Conservation (phyloP, 495 filamentous ascomycete species). For the Halenospora varia region DNA sequence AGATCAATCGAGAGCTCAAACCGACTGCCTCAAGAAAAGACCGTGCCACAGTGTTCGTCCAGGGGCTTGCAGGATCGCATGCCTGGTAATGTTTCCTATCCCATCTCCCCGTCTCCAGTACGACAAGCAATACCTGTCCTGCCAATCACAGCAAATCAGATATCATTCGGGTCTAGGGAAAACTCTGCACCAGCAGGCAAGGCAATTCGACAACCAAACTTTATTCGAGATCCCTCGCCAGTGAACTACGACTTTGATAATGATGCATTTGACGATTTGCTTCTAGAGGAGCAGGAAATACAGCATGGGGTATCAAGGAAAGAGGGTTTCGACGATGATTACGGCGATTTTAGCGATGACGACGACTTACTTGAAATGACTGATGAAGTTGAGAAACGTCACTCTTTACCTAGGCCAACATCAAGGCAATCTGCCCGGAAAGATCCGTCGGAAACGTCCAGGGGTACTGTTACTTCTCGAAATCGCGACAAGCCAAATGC, state of each 20-base stretch:
- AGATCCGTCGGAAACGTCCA: constrained; percentile 31
- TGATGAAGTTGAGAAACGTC: constrained; percentile 49
- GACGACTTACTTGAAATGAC: constrained; percentile 65
- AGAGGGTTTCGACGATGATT: constrained; percentile 44
- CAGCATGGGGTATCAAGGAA: not conserved
- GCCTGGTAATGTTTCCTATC: not conserved
- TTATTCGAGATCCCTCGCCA: constrained; percentile 7
- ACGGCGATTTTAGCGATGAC: constrained; percentile 62
- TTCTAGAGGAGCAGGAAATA: constrained; percentile 15
- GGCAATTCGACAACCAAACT: constrained; percentile 16
- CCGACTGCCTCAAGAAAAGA: not conserved
- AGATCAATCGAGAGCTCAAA: not conserved
- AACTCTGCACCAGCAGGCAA: not conserved
- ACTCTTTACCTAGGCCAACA: constrained; percentile 26
- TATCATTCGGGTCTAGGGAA: not conserved
- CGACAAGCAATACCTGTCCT: not conserved
- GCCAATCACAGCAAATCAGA: not conserved
- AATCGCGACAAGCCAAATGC: constrained; percentile 31
- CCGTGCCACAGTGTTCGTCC: not conserved
- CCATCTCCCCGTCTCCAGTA: constrained; percentile 4
- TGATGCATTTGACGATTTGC: constrained; percentile 12
- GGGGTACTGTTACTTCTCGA: not conserved
- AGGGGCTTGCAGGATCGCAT: not conserved
- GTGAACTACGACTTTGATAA: constrained; percentile 15
- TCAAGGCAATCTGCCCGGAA: constrained; percentile 31